Conservation (phyloP, 192 early-diverging fungal species). For the Pilobolus umbonatus region DNA sequence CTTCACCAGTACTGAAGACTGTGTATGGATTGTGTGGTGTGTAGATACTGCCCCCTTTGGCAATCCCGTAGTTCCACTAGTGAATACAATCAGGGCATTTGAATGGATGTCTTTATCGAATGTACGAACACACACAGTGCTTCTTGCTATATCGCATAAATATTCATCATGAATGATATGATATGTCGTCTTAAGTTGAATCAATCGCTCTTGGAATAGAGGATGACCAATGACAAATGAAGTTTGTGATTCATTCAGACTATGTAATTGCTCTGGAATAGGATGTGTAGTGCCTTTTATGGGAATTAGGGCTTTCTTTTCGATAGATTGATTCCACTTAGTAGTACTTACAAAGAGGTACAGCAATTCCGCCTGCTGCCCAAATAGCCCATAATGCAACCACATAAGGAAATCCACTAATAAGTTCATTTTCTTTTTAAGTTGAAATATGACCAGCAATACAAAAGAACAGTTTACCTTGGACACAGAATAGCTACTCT, state of each 20-base stretch:
- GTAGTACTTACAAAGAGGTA: constrained; percentile 61
- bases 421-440: constrained; percentile 39
- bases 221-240: constrained; percentile 58
- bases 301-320: background rate
- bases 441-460: too few species aligned
- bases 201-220: constrained; percentile 32
- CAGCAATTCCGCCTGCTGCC: constrained; percentile 74
- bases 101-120: constrained; percentile 17
- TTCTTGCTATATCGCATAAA: background rate
- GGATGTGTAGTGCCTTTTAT: constrained; percentile 61
- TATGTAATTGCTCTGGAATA: constrained; percentile 70
- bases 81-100: constrained; percentile 74
- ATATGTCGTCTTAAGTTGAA: background rate
- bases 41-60: constrained; percentile 88
- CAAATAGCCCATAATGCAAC: constrained; percentile 70
- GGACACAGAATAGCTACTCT: constrained; percentile 39
- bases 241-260: constrained; percentile 60
- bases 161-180: background rate
- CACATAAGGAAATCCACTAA: constrained; percentile 62
- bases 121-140: background rate
- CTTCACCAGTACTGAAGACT: constrained; percentile 56
- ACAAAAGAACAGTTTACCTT: constrained; percentile 32
- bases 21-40: constrained; percentile 57
- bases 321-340: background rate
- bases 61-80: constrained; percentile 65